A percentile compares a stretch with the other conserved stretches of the same genome.
These are phyloP conservation scores for Pythium vanterpoolii DNA, from an alignment of 352 stramenopile species.

Conservation along the genomic window DNA sequence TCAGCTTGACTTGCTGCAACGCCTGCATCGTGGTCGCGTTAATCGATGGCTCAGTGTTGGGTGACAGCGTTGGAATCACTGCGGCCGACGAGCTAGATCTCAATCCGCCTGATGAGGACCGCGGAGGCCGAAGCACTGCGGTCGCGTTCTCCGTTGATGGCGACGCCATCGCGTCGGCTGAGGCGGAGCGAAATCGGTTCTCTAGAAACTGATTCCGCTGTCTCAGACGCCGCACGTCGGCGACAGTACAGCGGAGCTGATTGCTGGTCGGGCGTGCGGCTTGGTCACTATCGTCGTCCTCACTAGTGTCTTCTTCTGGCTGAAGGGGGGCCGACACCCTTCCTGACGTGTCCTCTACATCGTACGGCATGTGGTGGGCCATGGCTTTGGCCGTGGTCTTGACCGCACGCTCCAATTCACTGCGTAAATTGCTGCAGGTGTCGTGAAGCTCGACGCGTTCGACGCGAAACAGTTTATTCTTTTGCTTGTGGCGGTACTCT, in stretches of 20 bases:
- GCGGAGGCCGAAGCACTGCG: background rate
- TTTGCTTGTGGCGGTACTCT: constrained; percentile 72
- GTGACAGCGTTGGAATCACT: background rate
- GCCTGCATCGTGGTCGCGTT: constrained; percentile 36
- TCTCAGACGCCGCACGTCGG: constrained; percentile 50
- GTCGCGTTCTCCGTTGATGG: background rate
- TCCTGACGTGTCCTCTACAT: background rate
- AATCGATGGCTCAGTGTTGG: constrained; percentile 20
- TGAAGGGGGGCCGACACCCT: background rate
- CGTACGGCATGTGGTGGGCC: constrained; percentile 15
- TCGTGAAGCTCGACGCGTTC: constrained; percentile 53
- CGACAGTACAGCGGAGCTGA: constrained; percentile 20
- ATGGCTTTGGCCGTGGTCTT: constrained; percentile 34
- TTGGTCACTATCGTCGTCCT: background rate
- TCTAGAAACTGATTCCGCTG: constrained; percentile 61
- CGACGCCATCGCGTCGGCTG: background rate
- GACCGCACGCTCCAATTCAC: constrained; percentile 42
- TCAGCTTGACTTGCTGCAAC: constrained; percentile 44
- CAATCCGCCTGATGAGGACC: constrained; percentile 1
- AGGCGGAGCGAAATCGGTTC: constrained; percentile 39
- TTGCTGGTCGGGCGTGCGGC: background rate
- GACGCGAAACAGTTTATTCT: constrained; percentile 43
- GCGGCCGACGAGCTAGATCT: constrained; percentile 2
- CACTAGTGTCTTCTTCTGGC: constrained; percentile 1
- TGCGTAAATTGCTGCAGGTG: constrained; percentile 39